These are phyloP conservation scores for Senna siamea DNA, from an alignment of 306 rosid species.

Conservation along the genomic window DNA sequence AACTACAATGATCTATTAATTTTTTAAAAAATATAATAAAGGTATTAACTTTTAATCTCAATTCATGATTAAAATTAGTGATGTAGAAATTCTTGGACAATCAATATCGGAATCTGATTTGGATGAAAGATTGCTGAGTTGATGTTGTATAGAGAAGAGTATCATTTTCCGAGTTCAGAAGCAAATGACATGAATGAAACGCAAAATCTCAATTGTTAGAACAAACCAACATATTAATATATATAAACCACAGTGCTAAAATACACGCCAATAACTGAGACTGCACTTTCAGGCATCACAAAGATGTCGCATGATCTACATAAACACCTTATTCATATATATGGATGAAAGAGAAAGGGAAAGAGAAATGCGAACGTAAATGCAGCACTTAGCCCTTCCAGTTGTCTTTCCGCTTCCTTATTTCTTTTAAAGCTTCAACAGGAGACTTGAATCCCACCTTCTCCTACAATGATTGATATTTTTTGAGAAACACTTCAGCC, in stretches of 20 bases:
- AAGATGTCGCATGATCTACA: slow-evolving; percentile 23
- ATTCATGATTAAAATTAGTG: no score
- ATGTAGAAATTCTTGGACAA: no score
- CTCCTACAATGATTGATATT: slow-evolving; percentile 50
- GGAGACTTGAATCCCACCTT: slow-evolving; percentile 61
- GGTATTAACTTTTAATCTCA: no score
- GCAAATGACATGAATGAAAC: slow-evolving; percentile 33
- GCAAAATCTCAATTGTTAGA: slow-evolving; percentile 36
- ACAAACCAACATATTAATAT: slow-evolving; percentile 39
- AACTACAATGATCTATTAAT: no score
- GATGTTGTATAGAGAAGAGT: background rate
- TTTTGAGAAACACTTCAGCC: slow-evolving; percentile 22
- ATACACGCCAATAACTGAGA: slow-evolving; percentile 24
- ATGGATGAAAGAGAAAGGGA: slow-evolving; percentile 5
- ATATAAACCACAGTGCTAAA: background rate
- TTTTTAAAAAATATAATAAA: no score
- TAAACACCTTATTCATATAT: slow-evolving; percentile 20
- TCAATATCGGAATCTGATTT: no score
- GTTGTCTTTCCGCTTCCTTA: slow-evolving; percentile 68
- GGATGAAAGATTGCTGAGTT: background rate
- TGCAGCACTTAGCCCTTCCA: slow-evolving; percentile 65
- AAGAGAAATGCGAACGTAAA: background rate
- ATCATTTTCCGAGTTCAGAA: slow-evolving; percentile 16
- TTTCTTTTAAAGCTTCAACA: slow-evolving; percentile 68
- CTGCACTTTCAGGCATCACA: slow-evolving; percentile 29